Conservation (phyloP, 2,329 filamentous ascomycete genomes). For the Rachicladosporium sp. region DNA sequence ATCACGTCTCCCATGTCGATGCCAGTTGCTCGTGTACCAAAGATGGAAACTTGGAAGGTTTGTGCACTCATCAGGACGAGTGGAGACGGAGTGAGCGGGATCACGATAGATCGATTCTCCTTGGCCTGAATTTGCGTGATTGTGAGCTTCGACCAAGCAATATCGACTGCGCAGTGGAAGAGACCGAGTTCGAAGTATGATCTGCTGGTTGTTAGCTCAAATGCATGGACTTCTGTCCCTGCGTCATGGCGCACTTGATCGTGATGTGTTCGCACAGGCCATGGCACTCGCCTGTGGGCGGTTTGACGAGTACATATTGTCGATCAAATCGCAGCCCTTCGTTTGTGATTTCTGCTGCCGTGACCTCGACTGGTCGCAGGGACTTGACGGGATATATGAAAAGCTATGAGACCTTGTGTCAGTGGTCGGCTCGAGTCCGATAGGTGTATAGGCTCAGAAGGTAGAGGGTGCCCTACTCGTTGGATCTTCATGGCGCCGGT, state of each 20-base stretch:
- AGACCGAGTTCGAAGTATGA: constrained; percentile 21
- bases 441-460: neutral
- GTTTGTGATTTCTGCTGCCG: constrained; percentile 23
- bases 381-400: constrained; percentile 25
- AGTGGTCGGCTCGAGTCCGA: constrained; percentile 9
- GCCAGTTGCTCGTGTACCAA: constrained; percentile 21
- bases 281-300: constrained; percentile 16
- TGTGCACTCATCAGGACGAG: constrained; percentile 17
- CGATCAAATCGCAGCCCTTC: constrained; percentile 23
- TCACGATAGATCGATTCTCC: constrained; percentile 14
- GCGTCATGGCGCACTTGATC: constrained; percentile 15
- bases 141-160: constrained; percentile 22
- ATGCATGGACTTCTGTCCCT: no score
- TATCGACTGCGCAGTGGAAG: constrained; percentile 22
- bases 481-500: constrained; percentile 18
- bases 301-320: constrained; percentile 24
- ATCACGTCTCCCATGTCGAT: constrained; percentile 24
- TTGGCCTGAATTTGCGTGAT: constrained; percentile 20
- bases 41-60: constrained; percentile 21
- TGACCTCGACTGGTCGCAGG: constrained; percentile 21
- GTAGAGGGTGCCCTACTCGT: constrained; percentile 10
- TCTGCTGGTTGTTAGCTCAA: no score
- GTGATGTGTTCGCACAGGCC: constrained; percentile 23
- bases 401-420: constrained; percentile 10
- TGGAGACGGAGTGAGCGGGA: constrained; percentile 21